These are phyloP conservation scores for Porcisia hertigi DNA, from an alignment of 208 protist genomes.

Conservation along the genomic window DNA sequence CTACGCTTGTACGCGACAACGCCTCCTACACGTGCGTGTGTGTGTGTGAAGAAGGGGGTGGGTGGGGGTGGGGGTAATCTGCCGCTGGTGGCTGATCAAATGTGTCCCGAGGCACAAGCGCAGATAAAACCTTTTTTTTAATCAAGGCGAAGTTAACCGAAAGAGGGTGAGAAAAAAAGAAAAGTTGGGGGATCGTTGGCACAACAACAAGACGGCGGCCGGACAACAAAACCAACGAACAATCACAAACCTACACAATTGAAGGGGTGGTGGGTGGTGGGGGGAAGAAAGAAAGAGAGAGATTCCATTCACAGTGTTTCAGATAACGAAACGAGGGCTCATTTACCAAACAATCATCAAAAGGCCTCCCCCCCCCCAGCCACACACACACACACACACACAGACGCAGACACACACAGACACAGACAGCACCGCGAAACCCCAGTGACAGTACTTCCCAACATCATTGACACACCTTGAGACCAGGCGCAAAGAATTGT, in stretches of 20 bases:
- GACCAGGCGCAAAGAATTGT: not conserved
- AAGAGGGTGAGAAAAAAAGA: slow-evolving; percentile 2
- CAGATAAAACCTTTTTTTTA: slow-evolving; percentile 11
- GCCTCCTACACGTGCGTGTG: not conserved
- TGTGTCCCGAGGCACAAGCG: not conserved
- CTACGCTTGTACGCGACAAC: too few species aligned
- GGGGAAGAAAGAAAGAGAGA: not conserved
- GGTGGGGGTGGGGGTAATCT: not conserved
- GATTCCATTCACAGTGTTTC: not conserved
- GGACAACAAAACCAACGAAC: too few species aligned
- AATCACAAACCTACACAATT: not conserved
- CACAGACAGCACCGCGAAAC: not conserved
- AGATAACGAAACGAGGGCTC: not conserved
- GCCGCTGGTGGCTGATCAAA: not conserved
- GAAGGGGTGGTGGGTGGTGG: too few species aligned
- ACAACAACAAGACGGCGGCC: not conserved
- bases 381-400: not conserved
- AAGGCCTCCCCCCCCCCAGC: not conserved
- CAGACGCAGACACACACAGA: slow-evolving; percentile 3
- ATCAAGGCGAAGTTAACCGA: not conserved
- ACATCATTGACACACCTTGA: not conserved
- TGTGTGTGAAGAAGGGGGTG: not conserved
- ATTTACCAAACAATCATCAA: not conserved
- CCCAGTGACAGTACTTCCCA: not conserved
- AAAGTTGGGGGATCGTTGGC: not conserved